A percentile compares a stretch with the other conserved stretches of the same genome.
These are phyloP conservation scores for Plectranthus barbatus DNA, from an alignment of 257 asterid species.

Conservation along the genomic window DNA sequence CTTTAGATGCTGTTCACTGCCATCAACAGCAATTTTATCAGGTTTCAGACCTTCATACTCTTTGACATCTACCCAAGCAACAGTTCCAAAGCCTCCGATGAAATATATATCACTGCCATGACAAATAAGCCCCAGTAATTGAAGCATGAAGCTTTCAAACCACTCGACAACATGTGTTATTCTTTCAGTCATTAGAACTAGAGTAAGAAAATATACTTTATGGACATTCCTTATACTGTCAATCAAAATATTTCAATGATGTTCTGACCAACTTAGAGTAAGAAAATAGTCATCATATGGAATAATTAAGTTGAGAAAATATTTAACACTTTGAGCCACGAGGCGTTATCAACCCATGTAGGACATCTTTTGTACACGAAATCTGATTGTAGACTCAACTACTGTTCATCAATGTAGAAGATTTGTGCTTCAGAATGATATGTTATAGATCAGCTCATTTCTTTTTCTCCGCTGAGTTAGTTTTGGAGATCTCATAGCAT, in stretches of 20 bases:
- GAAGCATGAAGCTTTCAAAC: background rate
- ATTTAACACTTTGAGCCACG: no score
- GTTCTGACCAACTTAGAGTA: background rate
- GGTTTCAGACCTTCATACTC: slow-evolving; percentile 83
- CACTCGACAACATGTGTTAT: no score
- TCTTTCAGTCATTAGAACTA: no score
- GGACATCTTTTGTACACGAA: background rate
- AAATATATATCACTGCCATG: slow-evolving; percentile 82
- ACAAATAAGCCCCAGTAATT: background rate
- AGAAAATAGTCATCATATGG: background rate
- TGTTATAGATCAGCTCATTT: background rate
- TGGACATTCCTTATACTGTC: background rate
- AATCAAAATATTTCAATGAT: no score
- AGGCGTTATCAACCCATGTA: no score
- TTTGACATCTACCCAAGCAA: slow-evolving; percentile 91
- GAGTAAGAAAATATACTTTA: no score
- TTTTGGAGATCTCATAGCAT: no score
- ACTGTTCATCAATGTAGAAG: background rate
- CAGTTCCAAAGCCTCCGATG: slow-evolving; percentile 97
- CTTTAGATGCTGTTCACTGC: slow-evolving; percentile 87
- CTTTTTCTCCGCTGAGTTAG: background rate
- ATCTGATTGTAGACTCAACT: background rate
- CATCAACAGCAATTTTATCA: slow-evolving; percentile 87
- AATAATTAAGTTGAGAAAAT: background rate
- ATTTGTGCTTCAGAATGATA: no score